These are phyloP conservation scores for Syzygium malaccense DNA, from an alignment of 441 rosid genomes.

Conservation along the genomic window DNA sequence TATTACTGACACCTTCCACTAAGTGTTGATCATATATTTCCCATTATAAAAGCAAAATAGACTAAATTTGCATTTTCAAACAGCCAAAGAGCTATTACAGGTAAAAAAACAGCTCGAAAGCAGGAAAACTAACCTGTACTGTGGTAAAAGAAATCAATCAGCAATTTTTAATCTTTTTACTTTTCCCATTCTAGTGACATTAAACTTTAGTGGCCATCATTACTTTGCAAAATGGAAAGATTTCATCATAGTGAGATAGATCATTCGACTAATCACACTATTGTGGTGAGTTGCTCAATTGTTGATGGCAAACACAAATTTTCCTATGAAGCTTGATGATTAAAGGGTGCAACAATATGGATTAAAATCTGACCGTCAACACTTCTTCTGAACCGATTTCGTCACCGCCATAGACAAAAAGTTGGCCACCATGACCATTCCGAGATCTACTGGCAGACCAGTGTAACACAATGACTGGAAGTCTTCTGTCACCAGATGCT, in stretches of 20 bases:
- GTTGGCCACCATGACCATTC: conserved; percentile 34
- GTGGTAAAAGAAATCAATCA: background rate
- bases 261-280: background rate
- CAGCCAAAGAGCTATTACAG: background rate
- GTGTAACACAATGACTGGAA: conserved; percentile 53
- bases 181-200: background rate
- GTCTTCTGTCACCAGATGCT: conserved; percentile 49
- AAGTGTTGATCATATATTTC: background rate
- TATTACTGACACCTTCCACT: background rate
- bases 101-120: background rate
- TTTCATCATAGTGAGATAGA: background rate
- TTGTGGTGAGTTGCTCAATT: background rate
- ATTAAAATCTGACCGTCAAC: conserved; percentile 37
- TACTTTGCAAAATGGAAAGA: background rate
- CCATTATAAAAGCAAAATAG: background rate
- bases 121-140: background rate
- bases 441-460: conserved; percentile 34
- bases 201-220: background rate
- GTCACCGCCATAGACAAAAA: conserved; percentile 65
- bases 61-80: background rate
- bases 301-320: background rate
- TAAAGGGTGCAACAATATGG: conserved; percentile 3
- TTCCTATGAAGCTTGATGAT: background rate
- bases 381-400: conserved; percentile 58
- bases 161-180: background rate